These are phyloP conservation scores for Suhomyces xylopsoci DNA, from an alignment of 805 yeast genomes.

Conservation along the genomic window DNA sequence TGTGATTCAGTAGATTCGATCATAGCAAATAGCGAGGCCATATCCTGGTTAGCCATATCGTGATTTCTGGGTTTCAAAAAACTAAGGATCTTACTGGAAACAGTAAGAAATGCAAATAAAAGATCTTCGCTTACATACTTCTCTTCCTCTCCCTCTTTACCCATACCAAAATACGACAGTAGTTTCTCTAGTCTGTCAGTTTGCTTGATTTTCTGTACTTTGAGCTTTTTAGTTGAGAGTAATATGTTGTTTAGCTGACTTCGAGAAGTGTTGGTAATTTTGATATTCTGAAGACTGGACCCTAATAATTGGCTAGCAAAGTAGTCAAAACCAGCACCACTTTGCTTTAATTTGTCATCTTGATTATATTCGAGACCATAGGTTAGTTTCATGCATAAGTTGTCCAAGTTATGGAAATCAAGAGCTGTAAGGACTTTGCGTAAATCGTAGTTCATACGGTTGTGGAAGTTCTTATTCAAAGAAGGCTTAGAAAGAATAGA, in stretches of 20 bases:
- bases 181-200: conserved; percentile 3
- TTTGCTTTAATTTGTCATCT: not conserved
- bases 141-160: conserved; percentile 10
- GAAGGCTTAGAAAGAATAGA: conserved; percentile 82
- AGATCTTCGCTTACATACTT: conserved; percentile 41
- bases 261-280: conserved; percentile 57
- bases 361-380: conserved; percentile 26
- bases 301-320: conserved; percentile 29
- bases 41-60: conserved; percentile 75
- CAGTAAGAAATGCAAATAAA: conserved; percentile 70
- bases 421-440: conserved; percentile 71
- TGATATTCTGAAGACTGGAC: conserved; percentile 28
- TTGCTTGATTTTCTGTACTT: not conserved
- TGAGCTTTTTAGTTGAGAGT: conserved; percentile 28
- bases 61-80: conserved; percentile 77
- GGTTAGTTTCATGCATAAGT: conserved; percentile 43
- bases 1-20: conserved; percentile 50
- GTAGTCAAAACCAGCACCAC: conserved; percentile 16
- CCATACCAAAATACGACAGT: conserved; percentile 4
- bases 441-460: conserved; percentile 77
- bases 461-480: conserved; percentile 62
- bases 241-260: conserved; percentile 55
- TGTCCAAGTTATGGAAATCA: conserved; percentile 68
- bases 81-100: conserved; percentile 62
- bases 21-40: conserved; percentile 70